These are phyloP conservation scores for Scleroderma bovista DNA, from an alignment of 768 basidiomycete species.

Conservation along the genomic window DNA sequence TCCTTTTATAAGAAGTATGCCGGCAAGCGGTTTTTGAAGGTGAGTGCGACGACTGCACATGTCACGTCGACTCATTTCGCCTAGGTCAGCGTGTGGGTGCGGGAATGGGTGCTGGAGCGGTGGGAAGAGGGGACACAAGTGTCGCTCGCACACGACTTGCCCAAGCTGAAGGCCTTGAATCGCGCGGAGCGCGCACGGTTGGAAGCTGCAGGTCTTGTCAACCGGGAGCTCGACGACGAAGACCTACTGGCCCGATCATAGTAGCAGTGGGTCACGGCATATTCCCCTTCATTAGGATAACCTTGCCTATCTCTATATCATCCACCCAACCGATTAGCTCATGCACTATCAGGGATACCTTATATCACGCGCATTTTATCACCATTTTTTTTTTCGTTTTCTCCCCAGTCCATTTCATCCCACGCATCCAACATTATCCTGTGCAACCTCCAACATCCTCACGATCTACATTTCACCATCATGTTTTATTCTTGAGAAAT, in stretches of 20 bases:
- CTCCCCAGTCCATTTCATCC: not conserved
- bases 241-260: not conserved
- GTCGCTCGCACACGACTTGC: slow-evolving; percentile 53
- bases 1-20: slow-evolving; percentile 88
- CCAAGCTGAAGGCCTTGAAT: slow-evolving; percentile 52
- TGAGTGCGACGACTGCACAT: slow-evolving; percentile 19
- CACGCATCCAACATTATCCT: not conserved
- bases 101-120: slow-evolving; percentile 76
- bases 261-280: not conserved
- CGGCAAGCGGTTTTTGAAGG: slow-evolving; percentile 78
- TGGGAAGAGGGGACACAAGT: slow-evolving; percentile 65
- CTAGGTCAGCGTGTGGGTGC: slow-evolving; percentile 78
- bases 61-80: not conserved
- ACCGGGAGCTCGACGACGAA: slow-evolving; percentile 1
- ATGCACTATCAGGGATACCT: slow-evolving; percentile 10
- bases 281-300: not conserved
- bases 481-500: not conserved
- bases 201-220: slow-evolving; percentile 12
- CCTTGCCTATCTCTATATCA: not conserved
- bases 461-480: not conserved
- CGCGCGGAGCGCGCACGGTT: slow-evolving; percentile 29
- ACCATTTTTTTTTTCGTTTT: slow-evolving; percentile 7
- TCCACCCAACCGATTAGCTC: too few relatives aligned
- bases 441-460: not conserved
- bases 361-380: slow-evolving; percentile 6